Base-by-base conservation (phyloP, 148 eudicot genomes). In the Camellia japonica region DNA sequence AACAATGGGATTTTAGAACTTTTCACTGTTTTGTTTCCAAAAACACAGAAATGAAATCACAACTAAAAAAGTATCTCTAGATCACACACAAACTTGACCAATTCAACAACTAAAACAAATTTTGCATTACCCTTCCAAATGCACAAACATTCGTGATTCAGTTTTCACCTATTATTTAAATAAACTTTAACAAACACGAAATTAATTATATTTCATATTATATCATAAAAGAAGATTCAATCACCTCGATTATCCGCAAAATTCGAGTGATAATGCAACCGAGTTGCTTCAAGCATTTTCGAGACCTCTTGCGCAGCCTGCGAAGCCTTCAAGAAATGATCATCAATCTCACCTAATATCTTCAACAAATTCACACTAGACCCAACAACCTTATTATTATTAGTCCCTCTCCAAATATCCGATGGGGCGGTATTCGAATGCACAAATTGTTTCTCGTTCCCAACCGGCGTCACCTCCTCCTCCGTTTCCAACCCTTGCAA, bases 201-300 rank as follows among this genome's bases (percentile, higher is more conserved):
- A 43, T 2, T 38, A 44, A 44, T 2, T 67, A 59, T 15, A 46
- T 55, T 23, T 44, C 15, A 54, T 18, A n/a, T 15, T 52, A 51
- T 30, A 75, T 49, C 46, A 23, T 23, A 58, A 75, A 83, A 14
- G 10, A 55, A 79, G 74, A 80, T 56, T 62, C 65, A 62, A 64
- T 81, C 85, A 95, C 97, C 99, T 92, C 91, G 84, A 83, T 86
- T 90, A 80, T 95, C 99, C 18, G 97, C 99, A 84, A 89, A 95
- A 86, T 89, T 95, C 38, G 96, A 92, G 83, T 95, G 99, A 63
- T 93, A 92, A 52, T 95, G 97, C 86, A 92, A 82, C 65, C 93
- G 90, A 81, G 94, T 93, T 16, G 99, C 97, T 79, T 95, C 99
- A 62, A 95, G 93, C 90, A 93, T 84, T 88, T 91, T 95, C 0